Percentiles rank a stretch among this genome's conserved stretches.
Conservation (phyloP, 352 stramenopile species). For the Globisporangium viniferum region DNA sequence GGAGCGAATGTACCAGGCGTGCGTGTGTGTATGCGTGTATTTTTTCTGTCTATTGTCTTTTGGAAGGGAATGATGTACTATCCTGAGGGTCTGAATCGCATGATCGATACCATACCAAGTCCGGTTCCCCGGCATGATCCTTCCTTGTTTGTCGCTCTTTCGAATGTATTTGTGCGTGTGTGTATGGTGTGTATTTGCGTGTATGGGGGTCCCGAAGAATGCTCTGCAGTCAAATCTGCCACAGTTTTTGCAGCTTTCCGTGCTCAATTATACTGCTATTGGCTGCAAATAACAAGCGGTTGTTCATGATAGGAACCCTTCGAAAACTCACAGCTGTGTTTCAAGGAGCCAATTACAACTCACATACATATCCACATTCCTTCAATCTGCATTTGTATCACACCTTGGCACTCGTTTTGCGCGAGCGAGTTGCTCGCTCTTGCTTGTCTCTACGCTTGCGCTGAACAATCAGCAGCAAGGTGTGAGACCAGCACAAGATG, state of each 20-base stretch:
- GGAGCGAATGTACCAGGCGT: not conserved
- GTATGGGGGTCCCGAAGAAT: not conserved
- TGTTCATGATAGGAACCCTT: conserved; percentile 90
- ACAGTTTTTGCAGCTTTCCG: conserved; percentile 72
- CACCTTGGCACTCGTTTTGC: no score
- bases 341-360: conserved; percentile 87
- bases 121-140: conserved; percentile 84
- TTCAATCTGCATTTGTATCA: not conserved
- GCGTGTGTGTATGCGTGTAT: conserved; percentile 5
- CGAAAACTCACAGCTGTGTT: conserved; percentile 61
- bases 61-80: conserved; percentile 73
- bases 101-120: conserved; percentile 83
- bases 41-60: not conserved
- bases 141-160: conserved; percentile 21
- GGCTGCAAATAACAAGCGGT: conserved; percentile 82
- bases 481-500: no score
- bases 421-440: no score
- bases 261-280: conserved; percentile 86
- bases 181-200: not conserved
- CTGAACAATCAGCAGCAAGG: no score
- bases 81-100: conserved; percentile 82
- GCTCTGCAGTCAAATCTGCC: conserved; percentile 83
- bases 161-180: conserved; percentile 3
- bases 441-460: no score
- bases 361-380: conserved; percentile 34